These are phyloP conservation scores for Amaranthus palmeri DNA, from an alignment of 148 eudicot species.

Conservation along the genomic window DNA sequence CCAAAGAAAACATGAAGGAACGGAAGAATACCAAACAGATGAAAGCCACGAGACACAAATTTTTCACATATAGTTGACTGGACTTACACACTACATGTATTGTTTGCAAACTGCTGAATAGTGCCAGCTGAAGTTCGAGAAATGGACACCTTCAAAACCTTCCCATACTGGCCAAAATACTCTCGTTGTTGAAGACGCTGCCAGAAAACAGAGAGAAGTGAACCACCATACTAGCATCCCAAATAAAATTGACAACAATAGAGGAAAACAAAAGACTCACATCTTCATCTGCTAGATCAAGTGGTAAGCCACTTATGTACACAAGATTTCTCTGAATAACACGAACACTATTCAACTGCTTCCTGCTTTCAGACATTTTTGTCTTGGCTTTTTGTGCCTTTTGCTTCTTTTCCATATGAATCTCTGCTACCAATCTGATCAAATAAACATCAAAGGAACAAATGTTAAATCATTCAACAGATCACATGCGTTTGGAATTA, in stretches of 20 bases:
- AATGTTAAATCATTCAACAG: neutral
- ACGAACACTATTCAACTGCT: conserved; percentile 84
- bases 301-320: conserved; percentile 87
- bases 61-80: neutral
- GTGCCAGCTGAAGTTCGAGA: conserved; percentile 92
- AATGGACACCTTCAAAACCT: conserved; percentile 89
- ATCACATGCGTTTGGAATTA: neutral
- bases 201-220: conserved; percentile 3
- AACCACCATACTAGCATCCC: conserved; percentile 1
- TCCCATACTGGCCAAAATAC: conserved; percentile 87
- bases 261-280: conserved; percentile 33
- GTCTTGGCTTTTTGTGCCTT: conserved; percentile 69
- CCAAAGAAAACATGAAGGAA: neutral
- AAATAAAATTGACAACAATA: conserved; percentile 3
- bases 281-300: conserved; percentile 88
- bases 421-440: conserved; percentile 67
- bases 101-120: conserved; percentile 87
- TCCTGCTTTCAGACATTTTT: conserved; percentile 69
- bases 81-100: conserved; percentile 97
- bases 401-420: conserved; percentile 62
- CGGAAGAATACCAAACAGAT: neutral
- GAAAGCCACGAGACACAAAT: neutral
- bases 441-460: neutral
- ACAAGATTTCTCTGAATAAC: conserved; percentile 92
- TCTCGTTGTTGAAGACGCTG: conserved; percentile 87